Evolutionary conservation across 805 yeast species (phyloP), one percentile per base, ranked within the genome.

Genomic region (Candida schatavii): DNA sequence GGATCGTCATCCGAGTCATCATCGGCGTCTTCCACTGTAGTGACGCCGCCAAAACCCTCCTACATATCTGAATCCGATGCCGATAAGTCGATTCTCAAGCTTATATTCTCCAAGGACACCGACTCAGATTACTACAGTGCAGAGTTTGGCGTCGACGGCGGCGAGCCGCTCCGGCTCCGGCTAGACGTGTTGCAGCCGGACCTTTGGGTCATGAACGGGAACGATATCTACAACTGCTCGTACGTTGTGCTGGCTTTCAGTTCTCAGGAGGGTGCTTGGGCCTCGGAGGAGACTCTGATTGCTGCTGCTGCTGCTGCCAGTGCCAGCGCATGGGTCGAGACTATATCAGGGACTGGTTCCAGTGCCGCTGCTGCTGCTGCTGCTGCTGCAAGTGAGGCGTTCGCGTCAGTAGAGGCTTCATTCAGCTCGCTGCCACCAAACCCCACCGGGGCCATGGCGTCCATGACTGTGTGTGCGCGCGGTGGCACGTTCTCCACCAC

Each of bases 171-270:
- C 22, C 49, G 49, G 13, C 45, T 61, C 1, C 49, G 68, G 28
- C 33, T 66, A 28, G 74, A 68, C 46, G 23, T 59, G 17, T 18
- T 59, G n/a, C 74, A 64, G 49, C 68, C 69, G 4, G 66, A 68
- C 14, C 32, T 66, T 2, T 69, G 73, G 73, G 65, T 64, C 15
- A 47, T 68, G 48, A 53, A 64, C 41, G 60, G 55, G 4, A 39
- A 55, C 13, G 35, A 39, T 3, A 45, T 65, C 35, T 44, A 49
- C 29, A 51, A 52, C 31, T 69, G 74, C 45, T 34, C 41, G 10
- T 50, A 48, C 17, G n/a, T n/a, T n/a, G n/a, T n/a, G n/a, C n/a
- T n/a, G n/a, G n/a, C n/a, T n/a, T 35, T 61, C 7, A 34, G 39
- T 35, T 22, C 20, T 1, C 62, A 61, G 62, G 52, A 33, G 47